Conservation (phyloP, 257 asterid species). For the Nicotiana paniculata region DNA sequence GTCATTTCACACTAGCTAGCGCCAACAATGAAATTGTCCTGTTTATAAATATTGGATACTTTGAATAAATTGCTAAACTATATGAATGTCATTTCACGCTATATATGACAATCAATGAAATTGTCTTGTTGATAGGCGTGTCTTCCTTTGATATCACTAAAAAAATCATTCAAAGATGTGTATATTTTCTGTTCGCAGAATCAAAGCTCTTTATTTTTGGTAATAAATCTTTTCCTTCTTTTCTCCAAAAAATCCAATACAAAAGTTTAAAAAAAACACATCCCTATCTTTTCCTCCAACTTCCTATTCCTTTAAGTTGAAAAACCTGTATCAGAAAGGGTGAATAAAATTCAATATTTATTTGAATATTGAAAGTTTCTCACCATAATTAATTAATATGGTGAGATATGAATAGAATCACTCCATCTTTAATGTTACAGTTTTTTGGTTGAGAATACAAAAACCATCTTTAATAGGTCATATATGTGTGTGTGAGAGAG, state of each 20-base stretch:
- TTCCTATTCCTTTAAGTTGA: not conserved
- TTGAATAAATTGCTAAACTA: too few species aligned
- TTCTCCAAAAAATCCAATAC: not conserved
- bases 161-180: not conserved
- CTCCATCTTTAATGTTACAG: too few species aligned
- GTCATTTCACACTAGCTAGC: not conserved
- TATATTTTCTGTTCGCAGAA: not conserved
- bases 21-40: not conserved
- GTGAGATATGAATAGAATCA: too few species aligned
- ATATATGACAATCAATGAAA: not conserved
- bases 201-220: not conserved
- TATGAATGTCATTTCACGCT: not conserved
- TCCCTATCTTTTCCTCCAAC: too few species aligned
- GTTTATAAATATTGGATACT: not conserved
- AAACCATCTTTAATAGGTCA: too few species aligned
- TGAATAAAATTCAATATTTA: not conserved
- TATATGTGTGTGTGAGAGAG: too few species aligned
- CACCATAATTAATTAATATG: too few species aligned
- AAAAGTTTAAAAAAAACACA: not conserved
- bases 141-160: too few species aligned
- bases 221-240: not conserved
- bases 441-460: too few species aligned
- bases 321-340: not conserved
- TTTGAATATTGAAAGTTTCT: too few species aligned
- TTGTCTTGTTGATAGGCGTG: not conserved